Evolutionary conservation across 2,329 filamentous ascomycete genomes (phyloP), one percentile per base, ranked within the genome.

Genomic region (Fusarium mundagurra): DNA sequence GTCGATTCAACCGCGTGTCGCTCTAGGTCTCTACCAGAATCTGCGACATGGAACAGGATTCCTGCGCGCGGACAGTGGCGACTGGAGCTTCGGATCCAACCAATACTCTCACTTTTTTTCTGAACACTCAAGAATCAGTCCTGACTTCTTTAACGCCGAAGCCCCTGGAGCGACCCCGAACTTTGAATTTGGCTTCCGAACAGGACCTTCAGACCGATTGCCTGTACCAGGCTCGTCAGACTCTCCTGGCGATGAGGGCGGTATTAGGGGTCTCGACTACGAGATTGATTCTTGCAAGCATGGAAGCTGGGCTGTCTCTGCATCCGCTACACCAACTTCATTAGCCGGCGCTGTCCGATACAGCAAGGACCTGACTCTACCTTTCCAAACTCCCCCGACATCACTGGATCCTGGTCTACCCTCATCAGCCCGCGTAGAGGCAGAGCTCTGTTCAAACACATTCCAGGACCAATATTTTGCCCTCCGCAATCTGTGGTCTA

Each of bases 131-230:
- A 79, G 71, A 48, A 64, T 82, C 29, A 80, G 78, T 31, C 76
- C 76, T 22, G 77, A 74, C 20, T 75, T 81, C 67, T 77, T 81
- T 41, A 78, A 78, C 57, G 64, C 80, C 8, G 77, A 79, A 24
- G 77, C 80, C 17, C 79, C 80, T 2, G 73, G 77, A 45, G 72
- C 76, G 2, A 68, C 82, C 1, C 84, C 85, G 2, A 85, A 80
- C 51, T 43, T 86, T 20, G 85, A 87, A 67, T 34, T 85, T 3
- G 85, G 85, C 5, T 86, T 85, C 69, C 81, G 79, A 34, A 81
- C 78, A 3, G 79, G 67, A 7, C 79, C 45, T 1, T 48, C 61
- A 24, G 69, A 67, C n/a, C 63, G 67, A 39, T 57, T 69, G 5
- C 59, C 72, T 13, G 61, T 50, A 18, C 51, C 65, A 1, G 71